Evolutionary conservation across 2,329 filamentous ascomycete species (phyloP).

Genomic region (Ramularia collo-cygni): DNA sequence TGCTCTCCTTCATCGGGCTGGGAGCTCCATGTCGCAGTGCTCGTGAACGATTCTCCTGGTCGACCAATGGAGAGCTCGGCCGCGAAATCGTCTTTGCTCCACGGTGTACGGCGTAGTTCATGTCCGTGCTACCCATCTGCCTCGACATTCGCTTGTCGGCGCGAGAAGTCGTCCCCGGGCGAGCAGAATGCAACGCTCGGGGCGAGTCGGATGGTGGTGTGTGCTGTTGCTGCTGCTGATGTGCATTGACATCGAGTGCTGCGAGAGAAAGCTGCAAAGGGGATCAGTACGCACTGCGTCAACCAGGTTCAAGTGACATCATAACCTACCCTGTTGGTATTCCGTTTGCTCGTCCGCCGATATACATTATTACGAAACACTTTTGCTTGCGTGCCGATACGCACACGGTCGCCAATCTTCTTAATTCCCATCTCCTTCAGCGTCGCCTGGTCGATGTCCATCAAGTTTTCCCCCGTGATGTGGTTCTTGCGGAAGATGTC

Average conservation of each 20-base stretch:
- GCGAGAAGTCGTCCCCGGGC: conserved; percentile 39
- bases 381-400: conserved; percentile 55
- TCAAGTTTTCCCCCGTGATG: conserved; percentile 92
- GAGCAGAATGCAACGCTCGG: conserved; percentile 52
- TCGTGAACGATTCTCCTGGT: conserved; percentile 49
- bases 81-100: conserved; percentile 55
- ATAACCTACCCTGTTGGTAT: conserved; percentile 60
- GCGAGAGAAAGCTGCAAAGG: conserved; percentile 69
- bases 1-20: conserved; percentile 51
- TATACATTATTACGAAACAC: conserved; percentile 44
- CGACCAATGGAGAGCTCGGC: conserved; percentile 63
- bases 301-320: not conserved
- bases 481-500: conserved; percentile 83
- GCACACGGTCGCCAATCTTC: conserved; percentile 92
- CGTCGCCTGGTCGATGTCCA: conserved; percentile 95
- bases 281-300: conserved; percentile 17
- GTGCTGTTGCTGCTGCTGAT: conserved; percentile 32
- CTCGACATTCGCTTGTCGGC: conserved; percentile 44
- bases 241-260: conserved; percentile 58
- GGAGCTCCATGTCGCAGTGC: conserved; percentile 53
- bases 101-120: conserved; percentile 36
- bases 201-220: conserved; percentile 60
- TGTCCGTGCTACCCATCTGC: conserved; percentile 38
- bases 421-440: conserved; percentile 98
- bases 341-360: conserved; percentile 57